These are phyloP conservation scores for Citrus reticulata DNA, from an alignment of 345 rosid species.

Conservation along the genomic window DNA sequence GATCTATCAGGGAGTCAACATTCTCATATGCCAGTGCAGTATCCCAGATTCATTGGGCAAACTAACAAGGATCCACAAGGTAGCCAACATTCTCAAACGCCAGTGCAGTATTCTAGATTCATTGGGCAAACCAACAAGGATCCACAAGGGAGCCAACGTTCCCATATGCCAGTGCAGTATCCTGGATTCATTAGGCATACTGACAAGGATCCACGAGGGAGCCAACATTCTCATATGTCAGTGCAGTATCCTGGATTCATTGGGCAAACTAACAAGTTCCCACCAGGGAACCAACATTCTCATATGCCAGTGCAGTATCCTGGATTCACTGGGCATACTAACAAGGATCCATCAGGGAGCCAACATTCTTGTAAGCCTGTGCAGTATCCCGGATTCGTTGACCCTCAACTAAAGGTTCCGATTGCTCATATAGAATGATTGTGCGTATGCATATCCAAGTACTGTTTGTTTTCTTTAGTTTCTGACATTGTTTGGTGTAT, in stretches of 20 bases:
- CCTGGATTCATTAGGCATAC: neutral
- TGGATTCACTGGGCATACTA: neutral
- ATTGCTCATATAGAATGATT: neutral
- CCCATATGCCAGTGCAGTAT: neutral
- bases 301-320: neutral
- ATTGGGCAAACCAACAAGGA: neutral
- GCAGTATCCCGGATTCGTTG: neutral
- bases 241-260: neutral
- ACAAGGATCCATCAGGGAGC: neutral
- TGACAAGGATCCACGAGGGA: neutral
- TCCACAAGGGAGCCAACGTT: neutral
- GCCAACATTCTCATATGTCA: neutral
- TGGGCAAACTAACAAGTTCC: neutral
- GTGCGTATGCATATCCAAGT: neutral
- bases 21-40: neutral
- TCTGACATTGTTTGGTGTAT: neutral
- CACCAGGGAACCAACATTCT: neutral
- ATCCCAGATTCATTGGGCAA: neutral
- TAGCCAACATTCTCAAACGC: neutral
- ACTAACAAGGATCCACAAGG: neutral
- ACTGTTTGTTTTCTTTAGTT: neutral
- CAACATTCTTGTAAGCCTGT: neutral
- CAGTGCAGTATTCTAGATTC: neutral
- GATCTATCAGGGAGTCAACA: neutral
- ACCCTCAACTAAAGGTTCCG: neutral